Base-by-base conservation (phyloP, 1,284 basidiomycete species). In the Trametes hirsuta region DNA sequence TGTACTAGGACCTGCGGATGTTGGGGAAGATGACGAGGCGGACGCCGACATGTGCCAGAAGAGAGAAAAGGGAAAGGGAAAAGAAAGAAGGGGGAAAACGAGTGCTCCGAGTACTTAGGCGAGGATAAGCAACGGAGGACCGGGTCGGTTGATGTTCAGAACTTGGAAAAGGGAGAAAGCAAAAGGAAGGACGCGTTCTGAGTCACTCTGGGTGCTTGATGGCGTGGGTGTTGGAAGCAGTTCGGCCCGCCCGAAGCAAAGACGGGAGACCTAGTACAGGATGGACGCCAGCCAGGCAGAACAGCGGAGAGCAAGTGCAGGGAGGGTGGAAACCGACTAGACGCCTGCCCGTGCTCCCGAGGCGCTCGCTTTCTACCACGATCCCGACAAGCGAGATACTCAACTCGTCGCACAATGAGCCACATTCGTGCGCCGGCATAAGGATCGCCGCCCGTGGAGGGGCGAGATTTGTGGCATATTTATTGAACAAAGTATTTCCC, bases 1-100 rank as follows among this genome's bases (percentile, higher is more conserved):
- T 69, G 68, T 79, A 69, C 81, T 87, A 60, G 82, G 78, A 61
- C 82, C 81, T 45, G 79, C 80, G 46, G 79, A 73, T 56, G 79
- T 75, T 36, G 70, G 71, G 22, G 72, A 73, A 41, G 72, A 71
- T 44, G 74, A 67, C 55, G 74, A 74, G 52, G 72, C 68, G 62
- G 64, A 63, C 44, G 69, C 63, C 51, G 72, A 75, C 74, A 75
- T 76, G 68, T 59, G 66, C 55, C 62, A 50, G 63, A 56, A 60
- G 63, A 48, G 56, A 41, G 42, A 48, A 53, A 25, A 58, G 58
- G 61, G 54, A 53, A 59, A 34, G 44, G 40, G 53, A 61, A 59
- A 58, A 41, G 59, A 64, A 61, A 59, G 59, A 62, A 59, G 30
- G 40, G 50, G 51, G 59, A 56, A 60, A 61, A 59, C 51, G 59